Conservation (phyloP, 129 eudicot genomes). For the Escallonia rubra region DNA sequence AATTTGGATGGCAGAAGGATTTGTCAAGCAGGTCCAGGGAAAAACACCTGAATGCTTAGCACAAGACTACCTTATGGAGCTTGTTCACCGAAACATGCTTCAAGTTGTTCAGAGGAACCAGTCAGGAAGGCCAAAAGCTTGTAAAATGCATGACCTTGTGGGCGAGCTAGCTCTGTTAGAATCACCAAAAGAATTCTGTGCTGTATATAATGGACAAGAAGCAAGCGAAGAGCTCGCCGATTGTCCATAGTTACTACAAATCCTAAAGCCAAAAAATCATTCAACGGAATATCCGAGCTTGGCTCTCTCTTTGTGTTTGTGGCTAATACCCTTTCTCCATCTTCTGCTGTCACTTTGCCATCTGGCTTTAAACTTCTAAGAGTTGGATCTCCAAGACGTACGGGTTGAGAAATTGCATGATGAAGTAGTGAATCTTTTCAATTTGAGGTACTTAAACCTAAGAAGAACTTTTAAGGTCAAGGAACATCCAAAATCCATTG, state of each 20-base stretch:
- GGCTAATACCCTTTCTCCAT: too few relatives aligned
- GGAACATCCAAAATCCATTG: constrained; percentile 8
- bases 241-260: background rate
- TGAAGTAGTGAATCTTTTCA: constrained; percentile 1
- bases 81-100: background rate
- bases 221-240: background rate
- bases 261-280: too few relatives aligned
- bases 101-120: background rate
- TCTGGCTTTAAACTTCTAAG: too few relatives aligned
- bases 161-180: constrained; percentile 15
- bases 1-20: too few relatives aligned
- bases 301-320: too few relatives aligned
- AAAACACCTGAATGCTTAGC: constrained; percentile 2
- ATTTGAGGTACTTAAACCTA: constrained; percentile 7
- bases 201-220: background rate
- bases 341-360: too few relatives aligned
- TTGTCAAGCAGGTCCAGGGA: too few relatives aligned
- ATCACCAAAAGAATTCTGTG: background rate
- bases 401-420: background rate
- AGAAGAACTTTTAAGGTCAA: background rate
- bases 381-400: too few relatives aligned
- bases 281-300: too few relatives aligned
- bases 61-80: constrained; percentile 8
- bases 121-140: background rate
- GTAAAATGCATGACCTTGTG: too few relatives aligned